A percentile compares a stretch with the other conserved stretches of the same genome.
These are phyloP conservation scores for Chaetomium tenue DNA, from an alignment of 495 filamentous ascomycete species.

Conservation along the genomic window DNA sequence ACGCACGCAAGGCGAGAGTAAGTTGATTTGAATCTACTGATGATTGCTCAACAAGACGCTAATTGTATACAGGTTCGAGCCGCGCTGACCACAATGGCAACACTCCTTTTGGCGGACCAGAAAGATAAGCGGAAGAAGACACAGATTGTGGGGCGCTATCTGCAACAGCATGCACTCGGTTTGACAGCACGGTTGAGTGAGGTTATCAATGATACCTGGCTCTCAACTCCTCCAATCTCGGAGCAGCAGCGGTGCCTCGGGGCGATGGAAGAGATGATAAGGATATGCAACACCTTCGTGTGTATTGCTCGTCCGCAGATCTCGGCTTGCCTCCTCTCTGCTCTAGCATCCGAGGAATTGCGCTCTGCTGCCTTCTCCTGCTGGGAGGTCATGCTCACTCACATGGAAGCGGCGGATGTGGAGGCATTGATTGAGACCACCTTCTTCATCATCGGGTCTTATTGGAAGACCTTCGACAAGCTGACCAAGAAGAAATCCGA, in stretches of 20 bases:
- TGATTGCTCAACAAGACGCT: conserved; percentile 16
- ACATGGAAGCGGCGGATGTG: conserved; percentile 74
- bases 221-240: conserved; percentile 48
- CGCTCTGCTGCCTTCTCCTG: conserved; percentile 74
- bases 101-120: conserved; percentile 53
- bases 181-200: conserved; percentile 80
- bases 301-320: conserved; percentile 86
- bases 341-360: conserved; percentile 68
- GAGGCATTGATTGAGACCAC: conserved; percentile 77
- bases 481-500: conserved; percentile 56
- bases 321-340: conserved; percentile 82
- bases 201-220: conserved; percentile 68
- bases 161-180: conserved; percentile 83
- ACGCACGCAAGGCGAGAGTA: conserved; percentile 54
- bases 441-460: conserved; percentile 76
- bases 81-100: conserved; percentile 67
- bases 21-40: conserved; percentile 28
- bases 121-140: conserved; percentile 54
- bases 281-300: conserved; percentile 63
- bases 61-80: conserved; percentile 48
- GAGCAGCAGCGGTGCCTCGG: conserved; percentile 74
- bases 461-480: conserved; percentile 69
- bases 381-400: conserved; percentile 75
- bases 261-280: conserved; percentile 86
- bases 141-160: conserved; percentile 68